These are phyloP conservation scores for Nemania sp. DNA, from an alignment of 2,329 filamentous ascomycete species.

Conservation along the genomic window DNA sequence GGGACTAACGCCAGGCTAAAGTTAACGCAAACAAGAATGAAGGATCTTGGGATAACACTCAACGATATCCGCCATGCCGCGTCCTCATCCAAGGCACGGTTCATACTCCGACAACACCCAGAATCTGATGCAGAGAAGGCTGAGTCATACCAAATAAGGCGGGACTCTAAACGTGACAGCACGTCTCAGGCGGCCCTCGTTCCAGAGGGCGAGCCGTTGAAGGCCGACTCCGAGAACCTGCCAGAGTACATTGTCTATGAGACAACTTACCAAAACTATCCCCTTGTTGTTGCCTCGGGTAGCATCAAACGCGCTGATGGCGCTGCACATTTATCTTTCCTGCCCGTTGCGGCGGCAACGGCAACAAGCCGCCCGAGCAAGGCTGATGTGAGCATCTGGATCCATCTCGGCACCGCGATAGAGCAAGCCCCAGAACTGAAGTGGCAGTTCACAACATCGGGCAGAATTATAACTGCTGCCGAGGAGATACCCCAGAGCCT, in stretches of 20 bases:
- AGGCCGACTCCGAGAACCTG: constrained; percentile 51
- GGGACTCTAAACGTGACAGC: constrained; percentile 48
- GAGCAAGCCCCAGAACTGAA: constrained; percentile 50
- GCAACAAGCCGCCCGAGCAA: constrained; percentile 48
- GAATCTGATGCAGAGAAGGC: constrained; percentile 44
- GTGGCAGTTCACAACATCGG: constrained; percentile 55
- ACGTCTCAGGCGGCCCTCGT: constrained; percentile 43
- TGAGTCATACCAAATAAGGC: constrained; percentile 54
- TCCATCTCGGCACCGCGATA: constrained; percentile 54
- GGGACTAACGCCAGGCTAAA: constrained; percentile 38
- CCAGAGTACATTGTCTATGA: constrained; percentile 59
- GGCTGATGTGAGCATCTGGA: constrained; percentile 59
- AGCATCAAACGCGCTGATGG: constrained; percentile 58
- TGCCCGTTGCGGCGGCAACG: constrained; percentile 50
- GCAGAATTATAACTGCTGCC: constrained; percentile 51
- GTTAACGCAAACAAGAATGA: constrained; percentile 54
- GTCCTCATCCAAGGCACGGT: constrained; percentile 54
- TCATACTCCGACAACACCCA: constrained; percentile 49
- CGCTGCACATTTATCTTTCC: constrained; percentile 50
- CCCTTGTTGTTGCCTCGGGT: constrained; percentile 56
- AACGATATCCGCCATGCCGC: constrained; percentile 54
- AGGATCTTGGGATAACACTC: constrained; percentile 52
- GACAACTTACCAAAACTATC: constrained; percentile 60
- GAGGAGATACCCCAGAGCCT: constrained; percentile 52
- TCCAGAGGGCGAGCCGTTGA: constrained; percentile 50